Percentiles rank a stretch among this genome's conserved stretches.
Conservation (phyloP, 2,329 filamentous ascomycete species). For the Emergomyces pasteurianus region DNA sequence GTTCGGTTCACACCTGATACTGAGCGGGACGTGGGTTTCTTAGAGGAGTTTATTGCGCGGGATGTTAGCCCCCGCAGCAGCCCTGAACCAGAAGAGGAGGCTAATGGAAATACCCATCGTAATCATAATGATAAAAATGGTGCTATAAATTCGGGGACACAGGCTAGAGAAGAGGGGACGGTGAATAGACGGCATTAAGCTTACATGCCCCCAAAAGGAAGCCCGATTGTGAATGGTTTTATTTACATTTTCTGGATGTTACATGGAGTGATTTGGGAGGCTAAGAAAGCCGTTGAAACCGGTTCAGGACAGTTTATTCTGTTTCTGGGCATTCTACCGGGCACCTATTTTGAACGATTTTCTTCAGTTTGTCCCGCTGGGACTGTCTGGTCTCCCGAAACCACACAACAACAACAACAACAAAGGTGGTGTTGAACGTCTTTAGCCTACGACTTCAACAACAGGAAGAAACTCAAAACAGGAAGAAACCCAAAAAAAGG, state of each 20-base stretch:
- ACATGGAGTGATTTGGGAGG: not conserved
- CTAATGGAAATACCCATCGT: conserved; percentile 19
- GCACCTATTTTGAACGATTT: not conserved
- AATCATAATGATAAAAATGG: conserved; percentile 18
- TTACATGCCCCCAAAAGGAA: too few species aligned
- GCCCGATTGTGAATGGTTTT: too few species aligned
- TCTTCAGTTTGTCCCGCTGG: conserved; percentile 7
- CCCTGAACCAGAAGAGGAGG: conserved; percentile 49
- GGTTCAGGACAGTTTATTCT: not conserved
- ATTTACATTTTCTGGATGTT: too few species aligned
- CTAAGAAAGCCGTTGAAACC: not conserved
- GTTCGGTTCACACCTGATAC: conserved; percentile 71
- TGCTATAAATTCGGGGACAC: conserved; percentile 9
- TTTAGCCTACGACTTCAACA: too few species aligned
- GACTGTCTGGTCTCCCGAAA: too few species aligned
- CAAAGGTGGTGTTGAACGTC: not conserved
- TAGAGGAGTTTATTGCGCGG: conserved; percentile 67
- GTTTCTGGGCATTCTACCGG: not conserved
- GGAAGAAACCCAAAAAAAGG: not conserved
- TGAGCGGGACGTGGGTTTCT: conserved; percentile 43
- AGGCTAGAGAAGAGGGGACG: conserved; percentile 23
- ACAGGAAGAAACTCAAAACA: too few species aligned
- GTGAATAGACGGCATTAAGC: conserved; percentile 16
- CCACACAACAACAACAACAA: too few species aligned
- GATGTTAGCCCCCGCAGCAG: conserved; percentile 47